A percentile compares a stretch with the other conserved stretches of the same genome.
phyloP scores from a whole-genome alignment of 331 rosid species.

The Telfairia occidentalis region DNA sequence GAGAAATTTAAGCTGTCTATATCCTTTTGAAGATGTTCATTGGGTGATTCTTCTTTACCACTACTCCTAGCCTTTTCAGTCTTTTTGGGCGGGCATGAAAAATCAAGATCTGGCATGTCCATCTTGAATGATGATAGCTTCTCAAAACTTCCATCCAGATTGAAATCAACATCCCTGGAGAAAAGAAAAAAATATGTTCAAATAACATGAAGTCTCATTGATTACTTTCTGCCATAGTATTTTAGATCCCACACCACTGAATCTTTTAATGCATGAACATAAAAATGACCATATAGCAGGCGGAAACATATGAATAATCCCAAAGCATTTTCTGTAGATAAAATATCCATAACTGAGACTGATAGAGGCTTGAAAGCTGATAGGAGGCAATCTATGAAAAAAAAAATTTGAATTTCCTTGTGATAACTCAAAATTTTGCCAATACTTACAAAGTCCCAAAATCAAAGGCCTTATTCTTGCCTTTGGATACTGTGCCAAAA shows the following conservation, averaged over 20 bases:
- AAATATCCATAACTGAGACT: not conserved
- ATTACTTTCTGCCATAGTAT: not conserved
- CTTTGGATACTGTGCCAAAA: constrained; percentile 45
- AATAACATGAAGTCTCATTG: not conserved
- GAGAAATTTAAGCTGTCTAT: constrained; percentile 43
- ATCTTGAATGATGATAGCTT: constrained; percentile 70
- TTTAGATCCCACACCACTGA: not conserved
- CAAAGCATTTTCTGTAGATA: not conserved
- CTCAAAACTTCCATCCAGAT: constrained; percentile 64
- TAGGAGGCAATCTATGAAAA: not conserved
- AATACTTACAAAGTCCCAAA: constrained; percentile 64
- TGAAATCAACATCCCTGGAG: constrained; percentile 68
- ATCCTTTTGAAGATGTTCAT: constrained; percentile 37
- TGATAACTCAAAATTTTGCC: not conserved
- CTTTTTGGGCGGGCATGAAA: constrained; percentile 45
- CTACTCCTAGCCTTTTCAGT: constrained; percentile 33
- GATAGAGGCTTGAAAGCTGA: not conserved
- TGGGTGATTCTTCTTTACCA: constrained; percentile 38
- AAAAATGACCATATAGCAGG: not conserved
- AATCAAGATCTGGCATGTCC: constrained; percentile 83
- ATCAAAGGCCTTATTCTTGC: constrained; percentile 57
- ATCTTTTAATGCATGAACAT: not conserved
- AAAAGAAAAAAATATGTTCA: constrained; percentile 9
- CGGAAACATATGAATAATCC: not conserved
- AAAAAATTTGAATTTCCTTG: not conserved